phyloP scores from a whole-genome alignment of 2,329 filamentous ascomycete genomes.

The Xylogone sp. region DNA sequence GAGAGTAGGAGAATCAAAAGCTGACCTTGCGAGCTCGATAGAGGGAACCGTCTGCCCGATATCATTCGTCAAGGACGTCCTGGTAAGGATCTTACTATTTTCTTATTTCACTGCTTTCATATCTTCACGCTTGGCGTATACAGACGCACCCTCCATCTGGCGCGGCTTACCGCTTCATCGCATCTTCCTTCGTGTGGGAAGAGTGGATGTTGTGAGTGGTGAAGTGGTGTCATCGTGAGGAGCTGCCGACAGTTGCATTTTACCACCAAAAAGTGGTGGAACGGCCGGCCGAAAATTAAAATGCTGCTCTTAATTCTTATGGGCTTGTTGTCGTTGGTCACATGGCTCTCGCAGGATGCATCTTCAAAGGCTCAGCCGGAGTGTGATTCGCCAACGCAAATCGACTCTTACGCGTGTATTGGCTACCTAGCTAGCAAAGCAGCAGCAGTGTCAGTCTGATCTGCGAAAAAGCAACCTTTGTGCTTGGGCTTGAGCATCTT shows the following conservation, averaged over 20 bases:
- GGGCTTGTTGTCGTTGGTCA: background rate
- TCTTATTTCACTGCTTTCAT: constrained; percentile 9
- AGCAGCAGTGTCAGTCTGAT: background rate
- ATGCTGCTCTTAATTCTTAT: background rate
- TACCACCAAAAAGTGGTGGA: background rate
- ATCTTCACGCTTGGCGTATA: constrained; percentile 6
- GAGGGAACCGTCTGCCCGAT: constrained; percentile 82
- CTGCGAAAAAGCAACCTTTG: too few relatives aligned
- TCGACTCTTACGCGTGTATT: background rate
- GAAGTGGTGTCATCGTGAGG: too few relatives aligned
- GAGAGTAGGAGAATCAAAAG: background rate
- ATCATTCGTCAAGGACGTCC: constrained; percentile 77
- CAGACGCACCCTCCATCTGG: background rate
- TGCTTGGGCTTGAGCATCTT: background rate
- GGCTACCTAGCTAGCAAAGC: background rate
- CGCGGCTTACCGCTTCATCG: background rate
- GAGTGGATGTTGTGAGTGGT: background rate
- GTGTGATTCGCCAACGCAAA: background rate
- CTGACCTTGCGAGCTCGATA: constrained; percentile 31
- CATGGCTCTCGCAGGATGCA: background rate
- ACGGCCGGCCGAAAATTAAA: background rate
- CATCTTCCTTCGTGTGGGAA: background rate
- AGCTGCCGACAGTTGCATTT: background rate
- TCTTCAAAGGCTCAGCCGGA: background rate
- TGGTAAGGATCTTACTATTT: constrained; percentile 55